Base-by-base conservation (phyloP, 306 rosid species). In the Mimosa bimucronata region DNA sequence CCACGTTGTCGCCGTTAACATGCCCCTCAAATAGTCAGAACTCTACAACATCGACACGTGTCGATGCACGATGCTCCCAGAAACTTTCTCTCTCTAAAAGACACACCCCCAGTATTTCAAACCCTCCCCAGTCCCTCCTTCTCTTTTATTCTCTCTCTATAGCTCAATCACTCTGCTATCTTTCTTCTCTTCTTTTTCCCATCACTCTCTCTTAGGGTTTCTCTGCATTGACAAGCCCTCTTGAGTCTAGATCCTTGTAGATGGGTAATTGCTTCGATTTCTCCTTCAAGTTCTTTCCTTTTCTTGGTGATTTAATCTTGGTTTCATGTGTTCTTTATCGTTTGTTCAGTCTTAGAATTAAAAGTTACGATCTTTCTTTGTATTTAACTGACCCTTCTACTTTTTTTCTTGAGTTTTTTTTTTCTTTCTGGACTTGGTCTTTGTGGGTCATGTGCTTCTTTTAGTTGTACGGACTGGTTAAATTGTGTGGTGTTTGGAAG, bases 191-290 rank as follows among this genome's bases (percentile, higher is more conserved):
- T 18, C 53, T 71, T 67, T 57, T 77, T 73, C 84, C 42, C 9
- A 67, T 29, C 12, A 8, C 83, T 81, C 87, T 80, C 87, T 72
- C 83, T 58, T 80, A 85, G 89, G 92, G 89, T 87, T 88, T 82
- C 40, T 83, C 85, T 38, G 30, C 74, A 74, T 70, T 68, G 75
- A 66, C 72, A 28, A 45, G 15, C 46, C 11, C 70, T 13, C 65
- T n/a, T 13, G 34, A 45, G 48, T 40, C 84, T 81, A 74, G 68
- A 84, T 71, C 75, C 48, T 40, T 52, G 75, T 81, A 57, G 18
- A 72, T 72, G 82, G 91, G 89, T 81, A 81, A 65, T 50, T 61
- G 30, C 75, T 79, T 41, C 29, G 57, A 28, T 44, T 73, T 53
- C 40, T 29, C 19, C 15, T 12, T 1, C 2, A 34, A 18, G 21